phyloP scores from a whole-genome alignment of 352 stramenopile genomes.

The Globisporangium carolinianum region DNA sequence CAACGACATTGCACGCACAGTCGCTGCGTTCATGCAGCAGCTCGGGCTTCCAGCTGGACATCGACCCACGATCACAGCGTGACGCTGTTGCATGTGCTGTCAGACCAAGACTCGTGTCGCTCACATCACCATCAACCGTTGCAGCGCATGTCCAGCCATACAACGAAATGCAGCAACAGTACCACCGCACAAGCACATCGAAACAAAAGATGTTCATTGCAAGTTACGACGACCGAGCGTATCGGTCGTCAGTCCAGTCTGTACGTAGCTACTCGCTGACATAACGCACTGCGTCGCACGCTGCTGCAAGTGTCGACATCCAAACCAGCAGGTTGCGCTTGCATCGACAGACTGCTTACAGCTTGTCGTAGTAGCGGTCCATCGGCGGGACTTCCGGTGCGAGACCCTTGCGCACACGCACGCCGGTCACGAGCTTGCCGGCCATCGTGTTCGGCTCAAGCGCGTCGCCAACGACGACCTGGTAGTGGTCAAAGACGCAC shows the following conservation, averaged over 20 bases:
- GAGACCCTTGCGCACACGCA: conserved; percentile 98
- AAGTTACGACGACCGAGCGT: conserved; percentile 1
- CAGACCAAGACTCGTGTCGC: neutral
- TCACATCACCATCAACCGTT: no score
- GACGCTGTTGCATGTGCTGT: neutral
- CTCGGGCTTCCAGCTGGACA: no score
- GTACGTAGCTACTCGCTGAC: neutral
- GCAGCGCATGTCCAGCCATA: no score
- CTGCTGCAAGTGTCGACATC: neutral
- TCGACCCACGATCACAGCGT: no score
- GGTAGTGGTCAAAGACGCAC: conserved; percentile 99
- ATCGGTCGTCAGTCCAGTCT: neutral
- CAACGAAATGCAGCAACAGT: neutral
- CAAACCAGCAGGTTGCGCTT: conserved; percentile 9
- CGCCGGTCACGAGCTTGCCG: conserved; percentile 91
- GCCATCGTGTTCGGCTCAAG: conserved; percentile 91
- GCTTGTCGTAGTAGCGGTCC: conserved; percentile 99
- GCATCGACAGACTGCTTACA: conserved; percentile 84
- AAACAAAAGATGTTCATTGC: neutral
- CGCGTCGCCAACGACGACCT: conserved; percentile 92
- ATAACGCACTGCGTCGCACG: neutral
- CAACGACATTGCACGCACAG: neutral
- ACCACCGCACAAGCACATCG: neutral
- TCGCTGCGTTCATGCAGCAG: conserved; percentile 2
- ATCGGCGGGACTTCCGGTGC: conserved; percentile 94